These are phyloP conservation scores for Aspergillus fijiensis DNA, from an alignment of 2,329 filamentous ascomycete species.

Conservation along the genomic window DNA sequence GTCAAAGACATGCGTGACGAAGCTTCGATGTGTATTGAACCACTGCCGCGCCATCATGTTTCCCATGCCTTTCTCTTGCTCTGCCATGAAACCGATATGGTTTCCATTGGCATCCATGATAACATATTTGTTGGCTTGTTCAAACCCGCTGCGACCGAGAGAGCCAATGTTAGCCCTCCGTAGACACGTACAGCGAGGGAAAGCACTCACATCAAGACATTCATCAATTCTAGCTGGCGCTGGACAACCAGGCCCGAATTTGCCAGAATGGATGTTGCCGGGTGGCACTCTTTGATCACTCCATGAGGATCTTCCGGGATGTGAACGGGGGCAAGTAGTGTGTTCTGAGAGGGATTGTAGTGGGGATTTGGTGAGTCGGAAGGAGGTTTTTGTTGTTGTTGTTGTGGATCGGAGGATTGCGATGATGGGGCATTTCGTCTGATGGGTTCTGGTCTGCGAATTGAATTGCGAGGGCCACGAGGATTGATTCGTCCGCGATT, in stretches of 20 bases:
- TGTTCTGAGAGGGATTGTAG: constrained; percentile 43
- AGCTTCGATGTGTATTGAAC: constrained; percentile 62
- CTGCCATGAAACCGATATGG: constrained; percentile 64
- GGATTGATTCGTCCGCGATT: constrained; percentile 25
- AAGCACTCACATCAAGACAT: constrained; percentile 54
- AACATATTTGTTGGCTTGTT: constrained; percentile 66
- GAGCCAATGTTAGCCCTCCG: constrained; percentile 2
- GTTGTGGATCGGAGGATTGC: constrained; percentile 12
- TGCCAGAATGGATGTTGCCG: constrained; percentile 56
- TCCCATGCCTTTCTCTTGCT: constrained; percentile 61
- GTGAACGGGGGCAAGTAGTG: constrained; percentile 59
- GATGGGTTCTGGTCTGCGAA: constrained; percentile 27
- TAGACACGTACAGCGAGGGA: neutral
- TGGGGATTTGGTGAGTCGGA: constrained; percentile 44
- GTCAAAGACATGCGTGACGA: constrained; percentile 66
- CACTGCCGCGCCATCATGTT: constrained; percentile 58
- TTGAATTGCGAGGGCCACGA: constrained; percentile 33
- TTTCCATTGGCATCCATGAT: constrained; percentile 64
- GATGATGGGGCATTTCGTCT: constrained; percentile 11
- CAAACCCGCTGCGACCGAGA: constrained; percentile 51
- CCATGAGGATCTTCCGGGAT: constrained; percentile 61
- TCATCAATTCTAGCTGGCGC: constrained; percentile 65
- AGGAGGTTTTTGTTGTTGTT: neutral
- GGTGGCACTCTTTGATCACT: constrained; percentile 59
- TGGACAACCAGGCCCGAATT: constrained; percentile 64